These are phyloP conservation scores for Esteya vermicola DNA, from an alignment of 2,329 filamentous ascomycete species.

Conservation along the genomic window DNA sequence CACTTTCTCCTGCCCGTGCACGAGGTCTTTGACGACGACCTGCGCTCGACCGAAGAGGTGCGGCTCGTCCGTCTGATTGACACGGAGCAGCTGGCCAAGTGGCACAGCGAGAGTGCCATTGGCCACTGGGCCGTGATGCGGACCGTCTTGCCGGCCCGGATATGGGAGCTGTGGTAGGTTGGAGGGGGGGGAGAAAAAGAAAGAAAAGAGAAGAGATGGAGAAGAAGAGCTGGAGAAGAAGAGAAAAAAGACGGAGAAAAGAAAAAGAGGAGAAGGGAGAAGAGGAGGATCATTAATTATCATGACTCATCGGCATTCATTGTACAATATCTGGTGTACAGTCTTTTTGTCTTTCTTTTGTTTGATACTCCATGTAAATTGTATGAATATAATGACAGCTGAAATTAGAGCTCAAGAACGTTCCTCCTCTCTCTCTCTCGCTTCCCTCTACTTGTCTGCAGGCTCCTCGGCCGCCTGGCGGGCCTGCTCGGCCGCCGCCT, in stretches of 20 bases:
- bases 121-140: slow-evolving; percentile 93
- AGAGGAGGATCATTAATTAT: too few relatives aligned
- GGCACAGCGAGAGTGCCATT: slow-evolving; percentile 61
- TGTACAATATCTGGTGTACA: too few relatives aligned
- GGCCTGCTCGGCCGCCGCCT: slow-evolving; percentile 11
- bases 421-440: slow-evolving; percentile 3
- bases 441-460: slow-evolving; percentile 6
- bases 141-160: slow-evolving; percentile 54
- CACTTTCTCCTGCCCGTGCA: slow-evolving; percentile 58
- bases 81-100: slow-evolving; percentile 51
- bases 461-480: slow-evolving; percentile 11
- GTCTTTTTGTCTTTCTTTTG: too few relatives aligned
- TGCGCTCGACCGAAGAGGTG: slow-evolving; percentile 28
- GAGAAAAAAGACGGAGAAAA: too few relatives aligned
- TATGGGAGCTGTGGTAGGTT: slow-evolving; percentile 77
- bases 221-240: too few relatives aligned
- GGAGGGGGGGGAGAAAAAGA: too few relatives aligned
- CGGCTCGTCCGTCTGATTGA: slow-evolving; percentile 47
- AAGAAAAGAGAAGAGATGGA: too few relatives aligned
- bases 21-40: slow-evolving; percentile 45
- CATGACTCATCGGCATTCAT: too few relatives aligned
- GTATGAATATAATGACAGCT: neutral
- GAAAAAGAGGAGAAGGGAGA: too few relatives aligned
- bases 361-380: too few relatives aligned
- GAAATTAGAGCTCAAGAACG: neutral